Base-by-base conservation (phyloP, 768 basidiomycete genomes). In the Kwoniella europaea region DNA sequence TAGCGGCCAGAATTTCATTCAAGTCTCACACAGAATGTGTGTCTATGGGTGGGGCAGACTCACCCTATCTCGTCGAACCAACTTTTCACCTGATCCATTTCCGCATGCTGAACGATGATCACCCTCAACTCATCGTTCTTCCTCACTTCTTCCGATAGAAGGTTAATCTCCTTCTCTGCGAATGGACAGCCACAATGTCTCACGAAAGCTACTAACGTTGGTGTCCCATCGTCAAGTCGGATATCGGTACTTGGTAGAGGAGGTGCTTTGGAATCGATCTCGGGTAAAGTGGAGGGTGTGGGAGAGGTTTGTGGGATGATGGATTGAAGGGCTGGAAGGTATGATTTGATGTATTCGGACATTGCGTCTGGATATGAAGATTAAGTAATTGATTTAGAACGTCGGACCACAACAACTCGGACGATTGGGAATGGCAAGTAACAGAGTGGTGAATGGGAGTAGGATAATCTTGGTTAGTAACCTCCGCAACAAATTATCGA, bases 1-100 rank as follows among this genome's bases (percentile, higher is more conserved):
- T 50, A 15, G 1, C 16, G 44, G 44, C 10, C 44, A 46, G 46
- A 35, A 1, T 35, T 35, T 4, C 6, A 7, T 35, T 1, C 6
- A 35, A 9, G 6, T 35, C 35, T 35, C 24, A 9, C 35, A 35
- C 35, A 9, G 35, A 9, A 6, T 35, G 1, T 35, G 7, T 35
- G 35, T 35, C 35, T 35, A 35, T 35, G 35, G 35, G 7, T 35
- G 35, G 35, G 35, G 35, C n/a, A 10, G 12, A 67, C 65, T 52
- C 20, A 67, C 65, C 57, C 65, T n/a, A 67, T 67, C 44, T 58
- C 57, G 10, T 67, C 54, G 10, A 67, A 67, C 65, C 65, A 67
- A 18, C 50, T 52, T 15, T 59, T 20, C 43, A 57, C 57, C 57
- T 67, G 42, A 4, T 43, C 29, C n/a, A 44, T 27, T 42, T 59